Evolutionary conservation across 768 basidiomycete genomes (phyloP).

Genomic region (Vararia minispora): DNA sequence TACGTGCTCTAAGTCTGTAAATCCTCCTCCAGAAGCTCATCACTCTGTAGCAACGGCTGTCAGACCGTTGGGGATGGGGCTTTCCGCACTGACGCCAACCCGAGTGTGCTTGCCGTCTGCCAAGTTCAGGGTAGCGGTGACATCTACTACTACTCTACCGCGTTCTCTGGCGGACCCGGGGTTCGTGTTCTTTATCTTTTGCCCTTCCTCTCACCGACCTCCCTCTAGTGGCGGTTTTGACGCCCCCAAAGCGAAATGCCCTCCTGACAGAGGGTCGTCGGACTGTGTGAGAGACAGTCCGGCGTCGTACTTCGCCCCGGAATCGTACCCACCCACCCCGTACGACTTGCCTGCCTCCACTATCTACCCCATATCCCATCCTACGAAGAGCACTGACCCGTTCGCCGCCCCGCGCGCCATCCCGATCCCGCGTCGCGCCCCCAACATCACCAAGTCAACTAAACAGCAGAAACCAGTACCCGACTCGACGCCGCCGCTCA

Average conservation of each 20-base stretch:
- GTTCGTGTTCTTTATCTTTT: conserved; percentile 26
- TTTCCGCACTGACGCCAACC: conserved; percentile 58
- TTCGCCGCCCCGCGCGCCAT: conserved; percentile 18
- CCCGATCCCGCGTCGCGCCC: conserved; percentile 1
- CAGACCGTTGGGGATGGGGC: conserved; percentile 97
- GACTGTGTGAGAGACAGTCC: conserved; percentile 90
- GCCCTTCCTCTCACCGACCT: not conserved
- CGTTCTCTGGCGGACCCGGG: conserved; percentile 90
- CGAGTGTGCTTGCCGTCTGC: conserved; percentile 79
- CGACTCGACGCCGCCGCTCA: conserved; percentile 69
- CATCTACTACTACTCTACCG: conserved; percentile 87
- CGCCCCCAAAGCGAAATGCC: conserved; percentile 84
- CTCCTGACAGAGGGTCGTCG: conserved; percentile 92
- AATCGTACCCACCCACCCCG: conserved; percentile 4
- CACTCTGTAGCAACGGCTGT: conserved; percentile 74
- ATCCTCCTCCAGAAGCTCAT: not conserved
- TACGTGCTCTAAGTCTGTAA: conserved; percentile 27
- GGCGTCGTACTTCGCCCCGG: conserved; percentile 41
- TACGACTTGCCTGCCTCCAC: conserved; percentile 21
- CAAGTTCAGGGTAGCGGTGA: conserved; percentile 70
- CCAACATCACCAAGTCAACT: conserved; percentile 9
- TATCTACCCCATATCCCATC: conserved; percentile 9
- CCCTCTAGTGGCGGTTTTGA: conserved; percentile 85
- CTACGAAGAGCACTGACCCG: conserved; percentile 3
- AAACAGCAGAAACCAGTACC: too few species aligned